phyloP scores from a whole-genome alignment of 164 flowering plant species.

The Taxillus chinensis region DNA sequence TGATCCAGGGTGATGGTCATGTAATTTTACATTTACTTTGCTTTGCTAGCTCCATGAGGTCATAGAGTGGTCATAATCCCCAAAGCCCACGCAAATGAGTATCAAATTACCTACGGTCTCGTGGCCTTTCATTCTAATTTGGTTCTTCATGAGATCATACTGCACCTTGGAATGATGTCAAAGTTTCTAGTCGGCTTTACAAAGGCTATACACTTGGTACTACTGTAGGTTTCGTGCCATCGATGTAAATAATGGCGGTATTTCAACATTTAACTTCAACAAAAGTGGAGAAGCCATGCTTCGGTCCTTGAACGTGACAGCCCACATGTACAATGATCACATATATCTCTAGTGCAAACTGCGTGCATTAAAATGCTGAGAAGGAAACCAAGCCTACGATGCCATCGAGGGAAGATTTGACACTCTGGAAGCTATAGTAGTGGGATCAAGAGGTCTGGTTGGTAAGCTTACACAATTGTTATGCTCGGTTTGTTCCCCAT shows the following conservation, averaged over 20 bases:
- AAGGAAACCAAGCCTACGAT: not conserved
- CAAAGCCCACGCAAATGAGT: no score
- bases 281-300: constrained; percentile 64
- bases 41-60: no score
- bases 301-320: constrained; percentile 55
- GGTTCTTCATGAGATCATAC: no score
- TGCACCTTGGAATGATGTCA: no score
- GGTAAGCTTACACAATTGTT: no score
- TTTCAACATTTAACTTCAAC: constrained; percentile 50
- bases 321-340: constrained; percentile 62
- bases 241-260: constrained; percentile 57
- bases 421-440: no score
- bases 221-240: constrained; percentile 54
- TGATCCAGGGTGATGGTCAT: not conserved
- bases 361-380: not conserved
- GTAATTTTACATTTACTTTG: not conserved
- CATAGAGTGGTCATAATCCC: no score
- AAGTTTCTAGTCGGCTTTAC: no score
- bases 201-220: not conserved
- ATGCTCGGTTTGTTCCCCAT: no score
- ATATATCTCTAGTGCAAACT: constrained; percentile 26
- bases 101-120: no score
- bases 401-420: not conserved
- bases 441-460: no score
- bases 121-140: no score